Conservation (phyloP, 306 rosid species). For the Ormosia emarginata region DNA sequence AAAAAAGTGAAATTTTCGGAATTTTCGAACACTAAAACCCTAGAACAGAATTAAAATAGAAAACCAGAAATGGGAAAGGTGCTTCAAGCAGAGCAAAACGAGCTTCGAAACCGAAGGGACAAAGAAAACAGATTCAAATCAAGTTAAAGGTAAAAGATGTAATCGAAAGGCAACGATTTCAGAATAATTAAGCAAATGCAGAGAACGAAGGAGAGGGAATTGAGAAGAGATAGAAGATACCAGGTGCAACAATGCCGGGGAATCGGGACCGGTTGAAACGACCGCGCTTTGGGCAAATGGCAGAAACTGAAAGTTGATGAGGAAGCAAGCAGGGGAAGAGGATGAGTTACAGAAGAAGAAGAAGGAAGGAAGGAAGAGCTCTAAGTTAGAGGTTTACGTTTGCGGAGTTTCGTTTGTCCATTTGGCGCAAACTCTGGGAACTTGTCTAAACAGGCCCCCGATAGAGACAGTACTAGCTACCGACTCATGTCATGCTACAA, state of each 20-base stretch:
- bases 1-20: neutral
- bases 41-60: constrained; percentile 1
- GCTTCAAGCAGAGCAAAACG: neutral
- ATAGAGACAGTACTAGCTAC: no score
- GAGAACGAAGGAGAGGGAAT: constrained; percentile 5
- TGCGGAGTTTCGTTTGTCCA: neutral
- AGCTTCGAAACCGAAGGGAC: neutral
- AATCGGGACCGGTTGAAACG: neutral
- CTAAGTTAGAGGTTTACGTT: neutral
- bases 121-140: neutral
- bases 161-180: neutral
- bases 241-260: neutral
- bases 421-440: constrained; percentile 38
- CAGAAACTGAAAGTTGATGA: neutral
- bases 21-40: constrained; percentile 20
- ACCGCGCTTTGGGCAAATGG: constrained; percentile 10
- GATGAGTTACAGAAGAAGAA: neutral
- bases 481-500: neutral
- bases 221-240: neutral
- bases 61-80: neutral
- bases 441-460: constrained; percentile 16
- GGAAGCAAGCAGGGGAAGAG: neutral
- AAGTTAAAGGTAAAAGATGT: neutral
- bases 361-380: neutral
- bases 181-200: constrained; percentile 13